Conservation (phyloP, 257 asterid species). For the Ballota nigra region DNA sequence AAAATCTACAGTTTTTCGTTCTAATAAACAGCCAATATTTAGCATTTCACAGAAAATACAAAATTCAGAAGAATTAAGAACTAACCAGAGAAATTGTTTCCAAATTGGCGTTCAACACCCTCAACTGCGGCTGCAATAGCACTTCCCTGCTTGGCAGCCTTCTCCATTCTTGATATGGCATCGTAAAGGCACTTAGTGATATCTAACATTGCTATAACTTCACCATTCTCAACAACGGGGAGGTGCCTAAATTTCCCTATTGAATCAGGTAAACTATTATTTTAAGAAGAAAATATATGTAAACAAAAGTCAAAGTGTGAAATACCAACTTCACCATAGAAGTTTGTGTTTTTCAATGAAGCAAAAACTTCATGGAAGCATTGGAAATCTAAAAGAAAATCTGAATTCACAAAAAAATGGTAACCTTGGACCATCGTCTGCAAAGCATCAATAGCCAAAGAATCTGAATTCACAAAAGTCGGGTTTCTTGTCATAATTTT, state of each 20-base stretch:
- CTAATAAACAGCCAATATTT: background rate
- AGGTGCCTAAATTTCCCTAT: slow-evolving; percentile 95
- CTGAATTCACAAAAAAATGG: slow-evolving; percentile 5
- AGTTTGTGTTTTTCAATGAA: background rate
- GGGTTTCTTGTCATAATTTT: slow-evolving; percentile 98
- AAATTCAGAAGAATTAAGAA: slow-evolving; percentile 15
- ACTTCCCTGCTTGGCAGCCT: slow-evolving; percentile 98
- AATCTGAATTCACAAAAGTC: slow-evolving; percentile 80
- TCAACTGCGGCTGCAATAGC: slow-evolving; percentile 99
- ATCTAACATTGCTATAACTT: slow-evolving; percentile 90
- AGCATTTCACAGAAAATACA: slow-evolving; percentile 4
- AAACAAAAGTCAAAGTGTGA: background rate
- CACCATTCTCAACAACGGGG: slow-evolving; percentile 99
- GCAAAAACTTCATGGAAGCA: background rate
- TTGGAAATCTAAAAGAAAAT: background rate
- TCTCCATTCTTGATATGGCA: slow-evolving; percentile 97
- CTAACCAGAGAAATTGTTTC: slow-evolving; percentile 79
- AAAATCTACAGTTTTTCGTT: background rate
- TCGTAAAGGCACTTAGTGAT: slow-evolving; percentile 95
- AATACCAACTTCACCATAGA: background rate
- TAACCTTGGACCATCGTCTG: slow-evolving; percentile 99
- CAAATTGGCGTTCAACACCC: slow-evolving; percentile 94
- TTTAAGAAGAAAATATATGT: background rate
- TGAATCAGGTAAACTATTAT: slow-evolving; percentile 5
- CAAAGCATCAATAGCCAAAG: slow-evolving; percentile 95